Percentiles rank a stretch among this genome's conserved stretches.
Conservation (phyloP, 2,329 filamentous ascomycete genomes). For the Fusarium pseudocircinatum region DNA sequence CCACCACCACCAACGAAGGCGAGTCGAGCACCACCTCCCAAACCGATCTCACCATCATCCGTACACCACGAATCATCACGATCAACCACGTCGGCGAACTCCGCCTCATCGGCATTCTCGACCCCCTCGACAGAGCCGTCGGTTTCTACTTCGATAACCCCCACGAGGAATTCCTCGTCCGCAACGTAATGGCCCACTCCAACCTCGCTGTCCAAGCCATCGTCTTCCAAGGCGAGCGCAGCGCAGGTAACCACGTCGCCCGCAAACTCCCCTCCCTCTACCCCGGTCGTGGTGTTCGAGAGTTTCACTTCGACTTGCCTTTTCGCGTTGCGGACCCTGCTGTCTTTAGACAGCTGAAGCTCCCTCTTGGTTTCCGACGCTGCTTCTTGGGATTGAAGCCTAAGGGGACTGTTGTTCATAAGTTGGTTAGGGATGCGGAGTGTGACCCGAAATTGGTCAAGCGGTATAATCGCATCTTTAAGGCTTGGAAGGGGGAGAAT, state of each 20-base stretch:
- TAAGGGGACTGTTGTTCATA: background rate
- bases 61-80: rapidly evolving
- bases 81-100: background rate
- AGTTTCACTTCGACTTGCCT: background rate
- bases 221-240: background rate
- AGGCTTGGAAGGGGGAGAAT: background rate
- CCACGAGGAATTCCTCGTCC: background rate
- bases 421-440: background rate
- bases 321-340: background rate
- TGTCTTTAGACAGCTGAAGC: background rate
- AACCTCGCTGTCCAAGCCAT: background rate
- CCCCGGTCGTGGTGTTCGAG: background rate
- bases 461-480: background rate
- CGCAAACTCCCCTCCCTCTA: background rate
- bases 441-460: background rate
- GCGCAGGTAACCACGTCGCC: background rate
- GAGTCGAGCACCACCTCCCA: background rate
- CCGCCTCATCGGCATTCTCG: background rate
- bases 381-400: background rate
- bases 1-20: background rate
- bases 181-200: background rate
- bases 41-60: too few species aligned
- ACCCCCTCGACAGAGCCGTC: background rate
- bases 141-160: background rate
- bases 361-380: background rate